Conservation (phyloP, 202 grass and related monocot genomes). For the Brachypodium distachyon region DNA sequence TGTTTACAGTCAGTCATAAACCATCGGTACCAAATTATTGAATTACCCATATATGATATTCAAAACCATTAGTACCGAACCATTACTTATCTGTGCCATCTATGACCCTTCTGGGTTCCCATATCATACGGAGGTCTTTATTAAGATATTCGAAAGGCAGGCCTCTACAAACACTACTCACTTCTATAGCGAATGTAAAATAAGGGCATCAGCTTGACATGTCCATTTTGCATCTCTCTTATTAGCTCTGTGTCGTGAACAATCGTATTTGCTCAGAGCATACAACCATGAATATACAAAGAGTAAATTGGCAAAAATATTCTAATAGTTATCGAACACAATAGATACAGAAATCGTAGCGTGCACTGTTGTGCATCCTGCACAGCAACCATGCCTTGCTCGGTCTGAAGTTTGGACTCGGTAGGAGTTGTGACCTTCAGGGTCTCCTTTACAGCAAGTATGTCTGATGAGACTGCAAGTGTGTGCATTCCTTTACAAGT, state of each 20-base stretch:
- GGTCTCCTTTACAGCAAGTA: neutral
- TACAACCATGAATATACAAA: neutral
- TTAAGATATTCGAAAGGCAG: too few relatives aligned
- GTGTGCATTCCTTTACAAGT: neutral
- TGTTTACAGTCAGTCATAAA: neutral
- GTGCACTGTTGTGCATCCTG: neutral
- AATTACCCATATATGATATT: slow-evolving; percentile 5
- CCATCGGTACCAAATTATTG: neutral
- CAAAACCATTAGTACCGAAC: too few relatives aligned
- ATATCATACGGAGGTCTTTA: too few relatives aligned
- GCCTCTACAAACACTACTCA: too few relatives aligned
- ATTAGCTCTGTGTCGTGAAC: neutral
- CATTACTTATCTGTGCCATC: too few relatives aligned
- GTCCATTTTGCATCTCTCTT: neutral
- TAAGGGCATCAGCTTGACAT: neutral
- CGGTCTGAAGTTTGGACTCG: neutral
- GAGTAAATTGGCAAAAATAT: neutral
- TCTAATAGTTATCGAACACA: neutral
- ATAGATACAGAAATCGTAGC: neutral
- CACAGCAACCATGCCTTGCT: neutral
- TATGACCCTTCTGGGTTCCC: too few relatives aligned
- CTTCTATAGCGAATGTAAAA: neutral
- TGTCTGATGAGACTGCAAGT: neutral
- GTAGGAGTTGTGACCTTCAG: neutral
- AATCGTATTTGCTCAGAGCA: neutral